Base-by-base conservation (phyloP, 106 monocot species). In the Alisma plantagoaquatica region DNA sequence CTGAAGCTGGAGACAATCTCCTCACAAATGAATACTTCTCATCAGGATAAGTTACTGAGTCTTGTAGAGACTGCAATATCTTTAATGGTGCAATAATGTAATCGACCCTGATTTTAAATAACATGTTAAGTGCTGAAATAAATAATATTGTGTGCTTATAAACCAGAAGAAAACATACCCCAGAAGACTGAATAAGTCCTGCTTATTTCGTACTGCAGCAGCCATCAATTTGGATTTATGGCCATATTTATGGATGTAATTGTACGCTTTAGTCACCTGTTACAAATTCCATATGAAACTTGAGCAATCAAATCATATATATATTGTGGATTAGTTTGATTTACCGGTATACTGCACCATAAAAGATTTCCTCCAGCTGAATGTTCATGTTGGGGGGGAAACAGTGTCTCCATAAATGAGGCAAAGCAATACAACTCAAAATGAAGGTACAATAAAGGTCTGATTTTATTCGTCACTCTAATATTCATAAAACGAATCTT, bases 171-270 rank as follows among this genome's bases (percentile, higher is more conserved):
- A 27, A 52, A 31, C 23, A 42, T 77, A 94, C 93, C 96, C 96
- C 31, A 96, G 70, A 45, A 96, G 81, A 54, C 78, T 81, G 55
- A 96, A 96, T 31, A 96, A 10, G 42, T 89, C 96, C 57, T 96
- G 96, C 58, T 96, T 96, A 66, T 96, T 96, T 33, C 96, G 81
- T 58, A 96, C 62, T 29, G 96, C 89, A n/a, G 96, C 89, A 20
- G 81, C 96, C 89, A 96, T 96, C 63, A 96, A 53, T 65, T 89
- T 96, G 46, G 96, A 80, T 52, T 96, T 96, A 29, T 84, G 65
- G 4, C 83, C 77, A 64, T 84, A 48, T 70, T 88, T 96, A 71
- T 96, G 88, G 51, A 96, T 96, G 56, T 96, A 96, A 51, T 88
- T 85, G 70, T 96, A 96, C 49, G 89, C 53, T 72, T 89, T 96